Percentiles rank a stretch among this genome's conserved stretches.
phyloP scores from a whole-genome alignment of 2,329 filamentous ascomycete genomes.

The Fusarium tuaranense region DNA sequence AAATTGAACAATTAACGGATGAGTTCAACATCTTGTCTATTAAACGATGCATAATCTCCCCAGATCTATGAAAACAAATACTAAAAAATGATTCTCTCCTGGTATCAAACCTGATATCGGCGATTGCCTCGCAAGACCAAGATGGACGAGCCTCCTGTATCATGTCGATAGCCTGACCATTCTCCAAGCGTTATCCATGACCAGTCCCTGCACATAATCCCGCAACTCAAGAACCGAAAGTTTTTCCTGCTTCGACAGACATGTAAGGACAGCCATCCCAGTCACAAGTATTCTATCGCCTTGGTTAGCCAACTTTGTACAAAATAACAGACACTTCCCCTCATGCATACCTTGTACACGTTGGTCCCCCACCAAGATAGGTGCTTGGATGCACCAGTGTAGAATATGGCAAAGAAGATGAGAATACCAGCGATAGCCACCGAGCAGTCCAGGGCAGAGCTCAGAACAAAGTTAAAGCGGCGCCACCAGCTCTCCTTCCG shows the following conservation, averaged over 20 bases:
- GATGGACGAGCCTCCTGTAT: neutral
- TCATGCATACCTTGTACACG: constrained; percentile 23
- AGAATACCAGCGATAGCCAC: constrained; percentile 48
- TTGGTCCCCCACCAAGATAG: constrained; percentile 48
- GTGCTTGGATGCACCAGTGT: constrained; percentile 43
- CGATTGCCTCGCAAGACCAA: neutral
- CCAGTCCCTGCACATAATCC: no score
- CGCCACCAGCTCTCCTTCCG: constrained; percentile 46
- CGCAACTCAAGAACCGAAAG: neutral
- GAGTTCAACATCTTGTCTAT: neutral
- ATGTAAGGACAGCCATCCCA: constrained; percentile 40
- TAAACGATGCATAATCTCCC: neutral
- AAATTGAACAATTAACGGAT: neutral
- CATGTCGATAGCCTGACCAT: neutral
- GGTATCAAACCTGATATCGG: neutral
- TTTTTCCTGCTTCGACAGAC: neutral
- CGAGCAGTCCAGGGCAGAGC: constrained; percentile 48
- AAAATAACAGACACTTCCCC: neutral
- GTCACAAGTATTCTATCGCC: constrained; percentile 36
- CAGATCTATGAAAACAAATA: neutral
- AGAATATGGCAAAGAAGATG: constrained; percentile 50
- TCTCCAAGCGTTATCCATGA: neutral
- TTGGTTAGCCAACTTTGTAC: neutral
- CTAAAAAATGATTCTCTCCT: neutral
- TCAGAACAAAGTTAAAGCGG: constrained; percentile 48